These are phyloP conservation scores for Ceratocystis papillata DNA, from an alignment of 2,329 filamentous ascomycete genomes.

Conservation along the genomic window DNA sequence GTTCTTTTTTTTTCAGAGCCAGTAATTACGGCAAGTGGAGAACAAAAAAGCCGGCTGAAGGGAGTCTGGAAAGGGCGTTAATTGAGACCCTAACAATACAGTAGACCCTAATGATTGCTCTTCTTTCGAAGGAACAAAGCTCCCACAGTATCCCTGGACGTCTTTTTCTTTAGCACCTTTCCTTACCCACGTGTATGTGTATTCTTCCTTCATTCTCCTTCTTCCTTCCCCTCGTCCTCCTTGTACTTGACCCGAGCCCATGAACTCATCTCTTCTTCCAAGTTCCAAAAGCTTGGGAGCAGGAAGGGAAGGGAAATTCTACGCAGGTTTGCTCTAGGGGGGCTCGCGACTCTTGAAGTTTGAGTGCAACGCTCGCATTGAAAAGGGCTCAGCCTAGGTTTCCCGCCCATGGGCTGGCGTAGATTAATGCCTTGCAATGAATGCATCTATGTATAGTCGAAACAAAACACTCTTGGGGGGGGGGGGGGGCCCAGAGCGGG, in stretches of 20 bases:
- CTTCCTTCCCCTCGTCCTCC: not conserved
- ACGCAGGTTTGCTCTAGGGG: not conserved
- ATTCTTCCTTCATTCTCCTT: not conserved
- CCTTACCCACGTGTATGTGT: not conserved
- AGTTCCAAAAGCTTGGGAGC: not conserved
- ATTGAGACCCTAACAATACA: not conserved
- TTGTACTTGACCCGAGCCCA: not conserved
- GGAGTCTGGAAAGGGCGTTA: not conserved
- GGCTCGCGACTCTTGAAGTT: not conserved
- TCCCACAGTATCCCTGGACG: too few relatives aligned
- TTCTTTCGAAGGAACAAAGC: too few relatives aligned
- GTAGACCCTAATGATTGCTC: not conserved
- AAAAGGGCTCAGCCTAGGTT: not conserved
- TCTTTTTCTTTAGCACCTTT: not conserved
- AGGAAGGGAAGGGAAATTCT: not conserved
- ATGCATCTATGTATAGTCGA: conserved; percentile 6
- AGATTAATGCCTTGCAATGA: not conserved
- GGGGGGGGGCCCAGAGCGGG: not conserved
- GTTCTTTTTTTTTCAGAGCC: not conserved
- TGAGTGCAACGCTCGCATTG: not conserved
- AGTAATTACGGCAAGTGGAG: conserved; percentile 3
- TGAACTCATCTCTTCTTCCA: not conserved
- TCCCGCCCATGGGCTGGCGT: not conserved
- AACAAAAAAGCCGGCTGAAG: not conserved
- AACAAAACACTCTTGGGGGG: not conserved